These are phyloP conservation scores for Cornus kousa DNA, from an alignment of 148 eudicot species.

Conservation along the genomic window DNA sequence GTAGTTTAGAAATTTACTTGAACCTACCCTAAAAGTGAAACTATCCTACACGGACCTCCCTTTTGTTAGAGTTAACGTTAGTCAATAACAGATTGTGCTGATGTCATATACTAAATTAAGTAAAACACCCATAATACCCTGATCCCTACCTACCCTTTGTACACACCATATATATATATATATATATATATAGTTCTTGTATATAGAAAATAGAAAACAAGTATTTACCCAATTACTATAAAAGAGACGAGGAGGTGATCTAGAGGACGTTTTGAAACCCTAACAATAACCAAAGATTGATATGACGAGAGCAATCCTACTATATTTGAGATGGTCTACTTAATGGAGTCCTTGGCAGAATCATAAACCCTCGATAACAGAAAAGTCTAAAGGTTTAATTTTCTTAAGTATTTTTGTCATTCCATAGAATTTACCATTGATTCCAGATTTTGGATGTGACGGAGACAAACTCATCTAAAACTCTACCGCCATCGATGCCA, in stretches of 20 bases:
- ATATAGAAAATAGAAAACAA: too few relatives aligned
- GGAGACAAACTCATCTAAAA: slow-evolving; percentile 58
- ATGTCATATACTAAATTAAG: too few relatives aligned
- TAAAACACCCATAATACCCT: too few relatives aligned
- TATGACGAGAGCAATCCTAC: slow-evolving; percentile 73
- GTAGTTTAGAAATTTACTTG: too few relatives aligned
- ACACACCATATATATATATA: too few relatives aligned
- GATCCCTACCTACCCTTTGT: too few relatives aligned
- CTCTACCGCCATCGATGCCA: slow-evolving; percentile 72
- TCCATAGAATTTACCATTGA: slow-evolving; percentile 65
- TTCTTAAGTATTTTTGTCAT: slow-evolving; percentile 68
- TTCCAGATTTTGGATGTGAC: slow-evolving; percentile 57
- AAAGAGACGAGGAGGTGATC: slow-evolving; percentile 66
- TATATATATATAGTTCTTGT: too few relatives aligned
- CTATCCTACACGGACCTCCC: too few relatives aligned
- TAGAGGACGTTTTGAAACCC: slow-evolving; percentile 62
- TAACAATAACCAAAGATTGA: slow-evolving; percentile 61
- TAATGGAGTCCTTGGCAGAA: slow-evolving; percentile 74
- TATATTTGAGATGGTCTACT: slow-evolving; percentile 83
- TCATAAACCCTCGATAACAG: slow-evolving; percentile 64
- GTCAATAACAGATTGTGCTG: too few relatives aligned
- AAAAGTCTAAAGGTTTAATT: too few relatives aligned
- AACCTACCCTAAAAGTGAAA: too few relatives aligned
- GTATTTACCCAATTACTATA: slow-evolving; percentile 65
- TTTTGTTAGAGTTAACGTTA: too few relatives aligned